Percentiles rank a stretch among this genome's conserved stretches.
Evolutionary conservation across 1,139 yeast species (phyloP).

Genomic region (Debaryomyces subglobosus): DNA sequence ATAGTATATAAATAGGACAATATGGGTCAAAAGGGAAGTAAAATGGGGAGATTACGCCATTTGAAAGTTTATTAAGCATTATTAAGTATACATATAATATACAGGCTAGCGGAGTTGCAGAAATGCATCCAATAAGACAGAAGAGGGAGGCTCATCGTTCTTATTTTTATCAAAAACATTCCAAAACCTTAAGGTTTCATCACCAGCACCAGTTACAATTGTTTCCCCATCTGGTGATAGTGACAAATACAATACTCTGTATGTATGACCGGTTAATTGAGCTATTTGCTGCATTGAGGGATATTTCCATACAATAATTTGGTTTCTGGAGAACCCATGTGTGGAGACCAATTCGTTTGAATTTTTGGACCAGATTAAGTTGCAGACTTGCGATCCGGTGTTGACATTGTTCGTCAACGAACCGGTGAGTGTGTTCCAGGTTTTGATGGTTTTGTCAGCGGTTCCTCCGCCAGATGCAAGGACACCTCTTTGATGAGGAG

Average conservation of each 20-base stretch:
- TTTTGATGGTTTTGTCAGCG: conserved; percentile 85
- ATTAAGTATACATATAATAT: conserved; percentile 7
- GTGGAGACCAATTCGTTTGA: conserved; percentile 92
- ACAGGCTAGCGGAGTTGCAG: conserved; percentile 62
- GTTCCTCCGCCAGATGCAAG: conserved; percentile 98
- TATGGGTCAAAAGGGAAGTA: background rate
- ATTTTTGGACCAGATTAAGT: conserved; percentile 89
- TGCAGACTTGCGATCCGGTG: conserved; percentile 96
- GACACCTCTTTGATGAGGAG: conserved; percentile 93
- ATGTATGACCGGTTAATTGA: conserved; percentile 91
- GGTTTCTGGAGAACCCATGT: conserved; percentile 92
- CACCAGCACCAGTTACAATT: conserved; percentile 99
- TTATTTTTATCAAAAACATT: conserved; percentile 81
- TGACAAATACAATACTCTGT: conserved; percentile 85
- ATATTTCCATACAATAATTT: conserved; percentile 92
- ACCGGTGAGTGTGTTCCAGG: conserved; percentile 92
- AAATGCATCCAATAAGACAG: conserved; percentile 76
- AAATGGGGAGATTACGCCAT: conserved; percentile 3
- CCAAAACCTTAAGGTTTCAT: conserved; percentile 94
- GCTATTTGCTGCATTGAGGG: conserved; percentile 93
- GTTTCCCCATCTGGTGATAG: conserved; percentile 98
- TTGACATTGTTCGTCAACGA: conserved; percentile 73
- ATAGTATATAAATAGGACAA: background rate
- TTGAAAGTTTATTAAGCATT: background rate
- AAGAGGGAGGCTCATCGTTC: conserved; percentile 56